These are phyloP conservation scores for Fusarium sp. DNA, from an alignment of 2,329 filamentous ascomycete species.

Conservation along the genomic window DNA sequence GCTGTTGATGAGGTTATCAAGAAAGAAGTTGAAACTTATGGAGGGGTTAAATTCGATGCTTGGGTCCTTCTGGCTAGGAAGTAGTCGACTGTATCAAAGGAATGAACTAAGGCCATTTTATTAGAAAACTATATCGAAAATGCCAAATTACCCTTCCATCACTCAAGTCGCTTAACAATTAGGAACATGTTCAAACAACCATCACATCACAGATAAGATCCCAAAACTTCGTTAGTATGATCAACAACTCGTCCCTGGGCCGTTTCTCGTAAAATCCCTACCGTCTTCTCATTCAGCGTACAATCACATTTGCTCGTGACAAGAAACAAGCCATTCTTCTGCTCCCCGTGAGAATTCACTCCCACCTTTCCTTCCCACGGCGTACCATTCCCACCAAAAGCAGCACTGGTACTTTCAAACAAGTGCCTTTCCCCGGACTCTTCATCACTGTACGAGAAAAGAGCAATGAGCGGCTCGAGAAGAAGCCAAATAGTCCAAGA, in stretches of 20 bases:
- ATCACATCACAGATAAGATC: conserved; percentile 14
- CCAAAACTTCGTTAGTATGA: conserved; percentile 49
- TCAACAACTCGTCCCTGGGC: conserved; percentile 48
- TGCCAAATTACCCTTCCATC: background rate
- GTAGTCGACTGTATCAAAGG: background rate
- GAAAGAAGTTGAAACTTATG: conserved; percentile 31
- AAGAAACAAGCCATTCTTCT: conserved; percentile 49
- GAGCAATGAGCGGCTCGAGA: conserved; percentile 46
- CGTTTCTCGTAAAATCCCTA: conserved; percentile 46
- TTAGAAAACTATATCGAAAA: background rate
- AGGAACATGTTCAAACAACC: too few relatives aligned
- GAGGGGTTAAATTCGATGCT: conserved; percentile 39
- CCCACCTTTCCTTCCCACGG: conserved; percentile 48
- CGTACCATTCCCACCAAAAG: conserved; percentile 50
- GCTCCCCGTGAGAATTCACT: conserved; percentile 44
- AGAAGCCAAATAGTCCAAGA: conserved; percentile 49
- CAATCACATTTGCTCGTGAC: conserved; percentile 49
- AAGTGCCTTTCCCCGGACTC: conserved; percentile 50
- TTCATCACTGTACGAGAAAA: conserved; percentile 47
- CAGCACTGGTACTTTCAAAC: conserved; percentile 51
- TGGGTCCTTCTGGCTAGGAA: conserved; percentile 44
- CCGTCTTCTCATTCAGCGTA: conserved; percentile 46
- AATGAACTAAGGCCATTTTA: background rate
- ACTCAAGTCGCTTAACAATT: background rate
- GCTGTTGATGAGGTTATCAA: conserved; percentile 36